A percentile compares a stretch with the other conserved stretches of the same genome.
Evolutionary conservation across 108 stramenopile genomes (phyloP).

Genomic region (Skeletonema costatum): DNA sequence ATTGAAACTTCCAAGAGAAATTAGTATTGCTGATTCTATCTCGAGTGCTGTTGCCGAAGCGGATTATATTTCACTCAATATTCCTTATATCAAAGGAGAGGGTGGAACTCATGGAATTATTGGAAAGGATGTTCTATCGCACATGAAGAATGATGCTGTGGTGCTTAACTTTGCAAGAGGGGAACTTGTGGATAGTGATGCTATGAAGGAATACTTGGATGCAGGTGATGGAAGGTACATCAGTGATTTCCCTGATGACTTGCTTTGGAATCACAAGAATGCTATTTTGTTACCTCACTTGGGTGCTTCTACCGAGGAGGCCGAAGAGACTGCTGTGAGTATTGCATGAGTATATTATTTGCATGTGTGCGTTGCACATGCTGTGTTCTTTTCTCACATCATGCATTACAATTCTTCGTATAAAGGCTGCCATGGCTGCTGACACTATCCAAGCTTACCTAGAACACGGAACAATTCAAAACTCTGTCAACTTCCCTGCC

Average conservation of each 20-base stretch:
- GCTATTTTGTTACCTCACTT: slow-evolving; percentile 93
- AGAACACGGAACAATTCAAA: slow-evolving; percentile 82
- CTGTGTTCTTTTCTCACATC: neutral
- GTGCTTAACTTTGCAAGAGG: slow-evolving; percentile 96
- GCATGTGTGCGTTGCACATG: neutral
- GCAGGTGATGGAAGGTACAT: slow-evolving; percentile 75
- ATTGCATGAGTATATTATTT: neutral
- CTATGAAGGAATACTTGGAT: slow-evolving; percentile 89
- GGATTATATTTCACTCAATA: slow-evolving; percentile 95
- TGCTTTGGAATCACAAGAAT: slow-evolving; percentile 88
- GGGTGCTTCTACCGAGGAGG: slow-evolving; percentile 96
- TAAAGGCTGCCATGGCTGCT: slow-evolving; percentile 84
- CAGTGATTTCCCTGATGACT: slow-evolving; percentile 89
- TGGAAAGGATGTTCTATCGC: slow-evolving; percentile 66
- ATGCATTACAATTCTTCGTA: neutral
- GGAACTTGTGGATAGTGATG: slow-evolving; percentile 91
- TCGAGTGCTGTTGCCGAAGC: slow-evolving; percentile 73
- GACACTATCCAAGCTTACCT: slow-evolving; percentile 87
- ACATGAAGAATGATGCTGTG: slow-evolving; percentile 85
- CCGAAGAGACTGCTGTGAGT: slow-evolving; percentile 84
- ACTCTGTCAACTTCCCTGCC: slow-evolving; percentile 92
- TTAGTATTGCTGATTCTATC: slow-evolving; percentile 72
- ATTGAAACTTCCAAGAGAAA: slow-evolving; percentile 69
- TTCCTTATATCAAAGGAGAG: slow-evolving; percentile 93
- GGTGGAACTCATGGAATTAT: slow-evolving; percentile 91